Evolutionary conservation across 345 rosid species (phyloP), one percentile per base, ranked within the genome.

Genomic region (Clausena lansium): DNA sequence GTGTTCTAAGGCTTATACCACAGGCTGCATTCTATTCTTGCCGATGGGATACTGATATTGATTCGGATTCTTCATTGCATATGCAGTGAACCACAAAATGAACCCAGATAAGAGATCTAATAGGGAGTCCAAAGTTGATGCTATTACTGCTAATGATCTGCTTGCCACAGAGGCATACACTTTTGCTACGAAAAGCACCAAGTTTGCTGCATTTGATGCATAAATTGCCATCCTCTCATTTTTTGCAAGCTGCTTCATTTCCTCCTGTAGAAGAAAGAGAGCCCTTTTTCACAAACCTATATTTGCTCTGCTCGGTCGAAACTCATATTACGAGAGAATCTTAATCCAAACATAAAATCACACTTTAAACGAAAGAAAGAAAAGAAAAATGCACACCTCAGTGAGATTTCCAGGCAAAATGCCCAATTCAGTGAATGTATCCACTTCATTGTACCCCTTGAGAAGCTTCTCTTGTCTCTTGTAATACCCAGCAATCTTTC

Each of bases 21-120:
- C 94, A 5, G 97, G 98, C 64, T 93, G 98, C 98, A 93, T 93
- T 73, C 93, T 81, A 72, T 83, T 84, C 85, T 91, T 93, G 39
- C 98, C 98, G 54, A 93, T 87, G 2, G 98, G 98, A 78, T 91
- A 91, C 64, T 70, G 85, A 75, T 85, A 84, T 1, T 85, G 89
- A 74, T 93, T 91, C 20, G 91, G 94, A 20, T 82, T 88, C 33
- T 79, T 90, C 98, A 91, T 93, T 66, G 97, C 93, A 75, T 89
- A 62, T 13, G 92, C 84, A n/a, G 98, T 90, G 72, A 91, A 93
- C 98, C 97, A 91, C 32, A 93, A 84, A 72, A 93, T 93, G 70
- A 93, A 90, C 2, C 98, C 98, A 32, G 97, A 91, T 71, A 93
- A 81, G 64, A 93, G 94, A 84, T 93, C 90, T 76, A 87, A 28